These are phyloP conservation scores for Gossypium trilobum DNA, from an alignment of 441 rosid species.

Conservation along the genomic window DNA sequence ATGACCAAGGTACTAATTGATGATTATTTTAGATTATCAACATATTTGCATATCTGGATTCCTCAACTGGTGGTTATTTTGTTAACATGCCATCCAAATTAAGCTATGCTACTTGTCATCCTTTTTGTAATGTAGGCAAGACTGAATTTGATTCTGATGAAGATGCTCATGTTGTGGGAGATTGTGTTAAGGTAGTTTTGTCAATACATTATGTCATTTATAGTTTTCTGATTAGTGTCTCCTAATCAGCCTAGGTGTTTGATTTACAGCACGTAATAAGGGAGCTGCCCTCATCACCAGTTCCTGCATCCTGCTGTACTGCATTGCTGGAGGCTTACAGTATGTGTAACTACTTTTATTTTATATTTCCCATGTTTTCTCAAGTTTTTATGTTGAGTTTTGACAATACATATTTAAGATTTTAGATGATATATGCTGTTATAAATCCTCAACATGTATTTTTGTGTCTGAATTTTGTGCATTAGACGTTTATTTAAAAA, in stretches of 20 bases:
- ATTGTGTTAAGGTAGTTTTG: slow-evolving; percentile 81
- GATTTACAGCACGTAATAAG: slow-evolving; percentile 76
- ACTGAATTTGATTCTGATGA: slow-evolving; percentile 71
- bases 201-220: slow-evolving; percentile 17
- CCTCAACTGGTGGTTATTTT: background rate
- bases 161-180: slow-evolving; percentile 97
- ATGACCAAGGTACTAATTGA: slow-evolving; percentile 65
- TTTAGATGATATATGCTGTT: background rate
- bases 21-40: slow-evolving; percentile 10
- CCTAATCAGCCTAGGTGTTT: slow-evolving; percentile 21
- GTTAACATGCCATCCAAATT: slow-evolving; percentile 13
- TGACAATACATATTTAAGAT: background rate
- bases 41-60: slow-evolving; percentile 8
- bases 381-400: background rate
- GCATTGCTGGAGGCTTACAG: slow-evolving; percentile 94
- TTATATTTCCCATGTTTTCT: slow-evolving; percentile 4
- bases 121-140: slow-evolving; percentile 46
- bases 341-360: slow-evolving; percentile 32
- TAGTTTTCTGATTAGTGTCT: slow-evolving; percentile 18
- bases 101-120: slow-evolving; percentile 14
- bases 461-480: background rate
- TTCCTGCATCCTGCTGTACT: slow-evolving; percentile 94
- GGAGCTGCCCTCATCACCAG: slow-evolving; percentile 96
- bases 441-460: background rate
- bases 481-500: background rate